A percentile compares a stretch with the other conserved stretches of the same genome.
Evolutionary conservation across 305 asterid species (phyloP).

Genomic region (Solanum aculeatissimum): DNA sequence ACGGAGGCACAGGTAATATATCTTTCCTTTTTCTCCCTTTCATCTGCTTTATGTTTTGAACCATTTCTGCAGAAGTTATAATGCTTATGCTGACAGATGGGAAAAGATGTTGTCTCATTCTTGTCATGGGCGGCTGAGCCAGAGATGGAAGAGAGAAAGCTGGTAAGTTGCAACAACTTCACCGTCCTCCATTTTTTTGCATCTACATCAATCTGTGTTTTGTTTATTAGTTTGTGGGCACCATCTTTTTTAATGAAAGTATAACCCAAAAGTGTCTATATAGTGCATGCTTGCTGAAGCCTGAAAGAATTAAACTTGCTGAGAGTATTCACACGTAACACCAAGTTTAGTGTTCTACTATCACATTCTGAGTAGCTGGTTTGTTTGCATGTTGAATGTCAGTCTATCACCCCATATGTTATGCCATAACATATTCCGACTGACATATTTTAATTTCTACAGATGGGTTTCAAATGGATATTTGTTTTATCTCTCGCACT

Average conservation of each 20-base stretch:
- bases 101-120: constrained; percentile 76
- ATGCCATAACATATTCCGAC: background rate
- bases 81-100: constrained; percentile 47
- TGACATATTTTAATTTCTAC: constrained; percentile 2
- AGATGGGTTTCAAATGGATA: constrained; percentile 99
- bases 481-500: constrained; percentile 85
- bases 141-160: constrained; percentile 96
- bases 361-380: background rate
- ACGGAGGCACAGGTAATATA: constrained; percentile 66
- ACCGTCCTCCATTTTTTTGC: background rate
- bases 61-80: background rate
- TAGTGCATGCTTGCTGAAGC: background rate
- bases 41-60: background rate
- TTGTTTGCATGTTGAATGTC: background rate
- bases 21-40: background rate
- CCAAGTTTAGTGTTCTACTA: background rate
- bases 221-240: background rate
- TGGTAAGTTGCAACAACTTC: constrained; percentile 31
- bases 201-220: background rate
- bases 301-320: background rate
- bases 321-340: background rate
- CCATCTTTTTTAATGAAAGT: background rate
- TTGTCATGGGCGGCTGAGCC: constrained; percentile 95
- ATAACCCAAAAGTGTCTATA: background rate
- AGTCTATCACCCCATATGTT: background rate